A percentile compares a stretch with the other conserved stretches of the same genome.
Evolutionary conservation across 306 rosid genomes (phyloP).

Genomic region (Crotalaria pallida): DNA sequence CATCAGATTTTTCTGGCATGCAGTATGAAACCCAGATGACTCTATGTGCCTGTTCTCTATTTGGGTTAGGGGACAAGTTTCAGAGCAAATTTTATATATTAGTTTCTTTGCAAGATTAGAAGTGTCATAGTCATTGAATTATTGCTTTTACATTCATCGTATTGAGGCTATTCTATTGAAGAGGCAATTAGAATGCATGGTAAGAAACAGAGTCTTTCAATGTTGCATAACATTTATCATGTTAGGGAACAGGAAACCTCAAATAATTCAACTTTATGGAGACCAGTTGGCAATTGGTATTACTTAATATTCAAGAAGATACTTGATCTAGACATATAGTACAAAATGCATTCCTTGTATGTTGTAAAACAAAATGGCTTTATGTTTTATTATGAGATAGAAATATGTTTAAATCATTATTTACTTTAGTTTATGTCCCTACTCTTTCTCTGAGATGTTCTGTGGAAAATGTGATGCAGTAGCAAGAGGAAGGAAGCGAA

Average conservation of each 20-base stretch:
- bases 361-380: conserved; percentile 1
- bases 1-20: background rate
- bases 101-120: background rate
- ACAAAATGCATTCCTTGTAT: background rate
- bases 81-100: background rate
- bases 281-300: background rate
- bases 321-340: background rate
- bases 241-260: background rate
- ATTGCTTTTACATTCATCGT: background rate
- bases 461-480: conserved; percentile 51
- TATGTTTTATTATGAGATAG: background rate
- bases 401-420: conserved; percentile 7
- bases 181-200: background rate
- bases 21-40: background rate
- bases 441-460: conserved; percentile 20
- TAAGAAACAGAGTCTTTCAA: background rate
- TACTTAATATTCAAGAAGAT: background rate
- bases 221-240: background rate
- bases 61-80: background rate
- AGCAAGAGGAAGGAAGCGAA: conserved; percentile 55
- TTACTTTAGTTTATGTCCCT: background rate
- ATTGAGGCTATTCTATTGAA: background rate
- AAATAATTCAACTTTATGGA: background rate
- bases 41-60: background rate
- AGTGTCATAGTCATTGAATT: background rate